phyloP scores from a whole-genome alignment of 345 rosid genomes.

The Excoecaria cochinchinensis region DNA sequence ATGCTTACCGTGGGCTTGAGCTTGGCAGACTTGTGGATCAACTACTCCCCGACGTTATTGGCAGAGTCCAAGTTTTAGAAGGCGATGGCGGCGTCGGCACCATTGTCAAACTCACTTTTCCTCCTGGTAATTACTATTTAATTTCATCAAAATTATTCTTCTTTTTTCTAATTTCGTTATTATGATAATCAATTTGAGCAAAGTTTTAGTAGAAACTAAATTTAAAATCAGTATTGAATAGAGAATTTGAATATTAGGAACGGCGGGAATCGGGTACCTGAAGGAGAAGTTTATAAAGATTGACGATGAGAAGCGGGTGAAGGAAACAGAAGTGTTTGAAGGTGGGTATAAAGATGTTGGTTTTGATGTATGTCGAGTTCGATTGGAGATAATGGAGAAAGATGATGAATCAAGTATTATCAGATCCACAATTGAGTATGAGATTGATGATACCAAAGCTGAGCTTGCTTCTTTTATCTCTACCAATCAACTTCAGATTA shows the following conservation, averaged over 20 bases:
- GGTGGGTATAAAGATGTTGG: conserved; percentile 37
- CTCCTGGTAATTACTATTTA: conserved; percentile 21
- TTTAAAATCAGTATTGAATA: no score
- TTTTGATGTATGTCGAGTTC: conserved; percentile 9
- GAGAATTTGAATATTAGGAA: conserved; percentile 13
- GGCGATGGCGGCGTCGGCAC: conserved; percentile 49
- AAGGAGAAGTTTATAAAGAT: conserved; percentile 27
- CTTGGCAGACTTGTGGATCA: conserved; percentile 28
- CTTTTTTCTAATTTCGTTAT: no score
- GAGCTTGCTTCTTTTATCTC: conserved; percentile 22
- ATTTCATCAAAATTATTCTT: background rate
- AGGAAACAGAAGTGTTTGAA: conserved; percentile 37
- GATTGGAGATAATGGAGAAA: conserved; percentile 40
- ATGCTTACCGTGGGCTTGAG: conserved; percentile 29
- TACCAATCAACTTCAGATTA: conserved; percentile 12
- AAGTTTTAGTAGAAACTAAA: no score
- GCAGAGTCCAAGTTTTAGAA: conserved; percentile 26
- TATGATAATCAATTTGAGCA: no score
- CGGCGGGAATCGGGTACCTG: conserved; percentile 29
- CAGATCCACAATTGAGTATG: conserved; percentile 30
- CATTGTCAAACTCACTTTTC: conserved; percentile 26
- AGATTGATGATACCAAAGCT: conserved; percentile 31
- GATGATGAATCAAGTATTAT: conserved; percentile 29
- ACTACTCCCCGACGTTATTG: conserved; percentile 26
- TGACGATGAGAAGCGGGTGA: conserved; percentile 38